Percentiles rank a stretch among this genome's conserved stretches.
Conservation (phyloP, 306 rosid species). For the Herpetospermum pedunculosum region DNA sequence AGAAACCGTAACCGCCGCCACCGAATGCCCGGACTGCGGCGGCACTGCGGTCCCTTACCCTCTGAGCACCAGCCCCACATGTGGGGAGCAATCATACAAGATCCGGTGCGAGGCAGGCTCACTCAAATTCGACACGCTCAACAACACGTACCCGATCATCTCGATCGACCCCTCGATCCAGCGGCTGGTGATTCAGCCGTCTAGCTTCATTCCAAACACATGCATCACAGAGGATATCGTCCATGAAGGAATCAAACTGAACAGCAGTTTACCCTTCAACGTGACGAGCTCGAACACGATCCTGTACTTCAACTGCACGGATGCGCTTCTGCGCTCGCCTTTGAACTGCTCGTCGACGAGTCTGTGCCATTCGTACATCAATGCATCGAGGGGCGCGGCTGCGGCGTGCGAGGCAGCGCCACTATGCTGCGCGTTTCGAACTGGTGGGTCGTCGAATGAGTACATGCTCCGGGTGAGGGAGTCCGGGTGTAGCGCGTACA, state of each 20-base stretch:
- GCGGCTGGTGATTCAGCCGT: constrained; percentile 52
- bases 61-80: constrained; percentile 36
- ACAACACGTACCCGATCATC: constrained; percentile 55
- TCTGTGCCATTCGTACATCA: constrained; percentile 46
- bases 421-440: constrained; percentile 48
- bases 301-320: constrained; percentile 63
- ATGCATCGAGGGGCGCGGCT: constrained; percentile 22
- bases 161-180: constrained; percentile 40
- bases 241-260: constrained; percentile 47
- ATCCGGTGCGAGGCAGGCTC: constrained; percentile 38
- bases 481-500: constrained; percentile 63
- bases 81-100: constrained; percentile 61
- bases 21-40: constrained; percentile 50
- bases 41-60: constrained; percentile 55
- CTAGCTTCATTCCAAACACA: constrained; percentile 26
- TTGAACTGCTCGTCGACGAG: constrained; percentile 50
- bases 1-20: constrained; percentile 7
- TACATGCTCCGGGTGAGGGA: constrained; percentile 50
- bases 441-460: constrained; percentile 69
- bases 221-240: constrained; percentile 51
- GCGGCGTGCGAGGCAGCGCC: constrained; percentile 19
- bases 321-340: constrained; percentile 38
- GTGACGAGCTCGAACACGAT: constrained; percentile 71
- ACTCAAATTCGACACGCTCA: constrained; percentile 47
- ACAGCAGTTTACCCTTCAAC: constrained; percentile 52